Evolutionary conservation across 768 basidiomycete genomes (phyloP), one percentile per base, ranked within the genome.

Genomic region (Pulveroboletus sp.): DNA sequence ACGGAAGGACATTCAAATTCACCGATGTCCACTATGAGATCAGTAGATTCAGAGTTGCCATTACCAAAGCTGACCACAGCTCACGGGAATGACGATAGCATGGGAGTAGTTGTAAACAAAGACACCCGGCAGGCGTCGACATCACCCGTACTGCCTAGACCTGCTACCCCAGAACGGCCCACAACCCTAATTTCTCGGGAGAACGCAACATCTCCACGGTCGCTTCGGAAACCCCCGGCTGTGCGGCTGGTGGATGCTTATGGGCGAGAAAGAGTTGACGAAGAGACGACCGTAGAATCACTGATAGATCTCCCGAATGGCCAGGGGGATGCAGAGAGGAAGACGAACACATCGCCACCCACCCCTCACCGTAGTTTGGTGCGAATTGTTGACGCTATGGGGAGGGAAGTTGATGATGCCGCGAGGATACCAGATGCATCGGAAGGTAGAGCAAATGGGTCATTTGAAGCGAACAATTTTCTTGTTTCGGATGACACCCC

Each of bases 211-310:
- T 65, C 54, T 40, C 63, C 66, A 37, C 70, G 67, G 30, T 71
- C 69, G 37, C 68, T 71, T 39, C 73, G 76, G 18, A 80, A 75
- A 62, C 72, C 76, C 0, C 74, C 78, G 6, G 72, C 72, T 43
- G 74, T 89, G 32, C 78, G 84, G 24, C 60, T 89, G n/a, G 69
- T 89, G 26, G 86, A 90, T 66, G 84, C 82, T 8, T 89, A 78
- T 62, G 87, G 87, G 8, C 70, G 79, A 38, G 76, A 81, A 61
- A 66, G 68, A 54, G 39, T 43, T 43, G 43, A 56, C 14, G 53
- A 58, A 49, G 53, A 61, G 53, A 39, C 32, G 9, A 18, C 37
- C 39, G 35, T 21, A 17, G 43, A 21, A 18, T 9, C 47, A 36
- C 24, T 15, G 33, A 32, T 32, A 21, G 28, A 43, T 27, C 42